Base-by-base conservation (phyloP, 352 stramenopile genomes). In the Pythium aristosporum region DNA sequence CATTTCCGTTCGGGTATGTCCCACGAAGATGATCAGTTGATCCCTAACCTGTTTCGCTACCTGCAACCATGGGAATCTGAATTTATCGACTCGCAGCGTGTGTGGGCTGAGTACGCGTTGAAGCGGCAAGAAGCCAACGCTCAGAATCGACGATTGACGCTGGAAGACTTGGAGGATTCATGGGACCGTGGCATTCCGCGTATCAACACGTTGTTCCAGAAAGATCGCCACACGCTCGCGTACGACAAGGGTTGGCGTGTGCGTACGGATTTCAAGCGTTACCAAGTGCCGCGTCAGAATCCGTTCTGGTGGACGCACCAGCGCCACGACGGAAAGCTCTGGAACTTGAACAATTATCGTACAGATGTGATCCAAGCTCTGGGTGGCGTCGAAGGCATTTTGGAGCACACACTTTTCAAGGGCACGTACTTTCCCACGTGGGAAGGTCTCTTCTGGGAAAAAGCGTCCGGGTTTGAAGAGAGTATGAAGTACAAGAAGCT, bases 401-500 rank as follows among this genome's bases (percentile, higher is more conserved):
- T 99, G 28, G 98, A 99, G 78, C 98, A 99, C 76, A 99, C 97
- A 23, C 75, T 99, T 23, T 99, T 99, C 84, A 99, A 99, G 79
- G 98, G 97, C 43, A 99, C 98, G 16, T 99, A 99, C 74, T 99
- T 99, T 76, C 97, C 97, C 15, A 99, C 97, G 8, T 99, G 98
- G 98, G 98, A 99, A 74, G 98, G 98, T 79, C 80, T 99, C 30
- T 99, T 99, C 74, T 99, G 98, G 98, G 98, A 99, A 80, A 99
- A 99, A 75, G 97, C 98, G 21, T 99, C 91, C 34, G 88, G 89
- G 5, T 97, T 96, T 66, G 88, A 96, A 71, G 88, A 97, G 72
- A 94, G 85, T 66, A 99, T 99, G 96, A 98, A 98, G 84, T 98
- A 97, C 89, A 99, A 99, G 79, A 99, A 99, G 77, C 80, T 99